Evolutionary conservation across 2,329 filamentous ascomycete species (phyloP).

Genomic region (Fusarium sp.): DNA sequence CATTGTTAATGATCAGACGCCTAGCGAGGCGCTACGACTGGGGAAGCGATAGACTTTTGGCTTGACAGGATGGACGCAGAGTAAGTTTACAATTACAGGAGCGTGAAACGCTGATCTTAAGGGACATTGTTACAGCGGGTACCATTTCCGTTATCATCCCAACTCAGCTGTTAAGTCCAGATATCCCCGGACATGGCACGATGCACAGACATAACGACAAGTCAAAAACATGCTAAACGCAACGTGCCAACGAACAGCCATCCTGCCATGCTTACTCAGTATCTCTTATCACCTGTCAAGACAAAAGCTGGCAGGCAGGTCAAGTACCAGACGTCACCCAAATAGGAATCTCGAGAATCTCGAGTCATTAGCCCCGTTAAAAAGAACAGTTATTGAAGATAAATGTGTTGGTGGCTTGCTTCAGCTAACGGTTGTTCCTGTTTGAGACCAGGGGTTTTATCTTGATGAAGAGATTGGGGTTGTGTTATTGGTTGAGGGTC

Average conservation of each 20-base stretch:
- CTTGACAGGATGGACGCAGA: not conserved
- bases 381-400: not conserved
- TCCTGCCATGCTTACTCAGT: not conserved
- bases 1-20: not conserved
- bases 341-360: not conserved
- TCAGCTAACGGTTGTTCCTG: not conserved
- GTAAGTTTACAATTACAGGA: not conserved
- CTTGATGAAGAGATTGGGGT: not conserved
- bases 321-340: not conserved
- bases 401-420: not conserved
- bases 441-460: not conserved
- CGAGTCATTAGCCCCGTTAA: not conserved
- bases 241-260: not conserved
- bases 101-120: not conserved
- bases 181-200: not conserved
- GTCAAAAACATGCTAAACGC: not conserved
- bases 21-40: not conserved
- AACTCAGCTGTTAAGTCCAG: not conserved
- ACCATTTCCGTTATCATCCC: not conserved
- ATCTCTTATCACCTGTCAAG: not conserved
- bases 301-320: not conserved
- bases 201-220: not conserved
- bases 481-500: not conserved
- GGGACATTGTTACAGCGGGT: not conserved
- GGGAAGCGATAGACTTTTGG: not conserved